A percentile compares a stretch with the other conserved stretches of the same genome.
phyloP scores from a whole-genome alignment of 2,329 filamentous ascomycete genomes.

The Cladosporium sp. region DNA sequence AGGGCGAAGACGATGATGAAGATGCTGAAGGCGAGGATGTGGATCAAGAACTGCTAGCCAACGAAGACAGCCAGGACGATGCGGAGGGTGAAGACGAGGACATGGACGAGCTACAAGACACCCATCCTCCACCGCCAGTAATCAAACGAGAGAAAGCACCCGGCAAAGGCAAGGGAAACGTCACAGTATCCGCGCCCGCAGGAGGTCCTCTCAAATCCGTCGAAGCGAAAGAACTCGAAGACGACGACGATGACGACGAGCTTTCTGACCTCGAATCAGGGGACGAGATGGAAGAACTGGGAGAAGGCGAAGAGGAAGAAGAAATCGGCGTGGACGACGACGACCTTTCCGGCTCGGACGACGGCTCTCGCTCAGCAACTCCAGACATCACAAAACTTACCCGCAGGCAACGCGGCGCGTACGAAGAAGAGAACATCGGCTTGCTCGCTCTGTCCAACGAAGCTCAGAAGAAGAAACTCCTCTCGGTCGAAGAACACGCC shows the following conservation, averaged over 20 bases:
- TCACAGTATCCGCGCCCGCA: slow-evolving; percentile 28
- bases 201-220: slow-evolving; percentile 37
- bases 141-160: slow-evolving; percentile 24
- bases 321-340: slow-evolving; percentile 41
- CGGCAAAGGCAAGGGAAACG: slow-evolving; percentile 24
- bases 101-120: slow-evolving; percentile 31
- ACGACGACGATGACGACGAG: slow-evolving; percentile 49
- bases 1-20: slow-evolving; percentile 35
- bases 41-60: slow-evolving; percentile 21
- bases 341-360: slow-evolving; percentile 39
- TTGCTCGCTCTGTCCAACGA: slow-evolving; percentile 57
- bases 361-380: slow-evolving; percentile 52
- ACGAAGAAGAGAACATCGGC: slow-evolving; percentile 44
- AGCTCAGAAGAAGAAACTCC: slow-evolving; percentile 67
- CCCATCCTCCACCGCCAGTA: slow-evolving; percentile 32
- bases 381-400: slow-evolving; percentile 65
- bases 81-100: slow-evolving; percentile 34
- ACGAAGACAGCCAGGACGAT: slow-evolving; percentile 31
- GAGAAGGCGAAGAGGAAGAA: slow-evolving; percentile 38
- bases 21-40: slow-evolving; percentile 27
- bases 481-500: slow-evolving; percentile 68
- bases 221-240: slow-evolving; percentile 50
- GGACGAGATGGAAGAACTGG: slow-evolving; percentile 38
- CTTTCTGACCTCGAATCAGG: slow-evolving; percentile 35
- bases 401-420: slow-evolving; percentile 60